phyloP scores from a whole-genome alignment of 2,329 filamentous ascomycete species.

The Pyrenochaeta sp. region DNA sequence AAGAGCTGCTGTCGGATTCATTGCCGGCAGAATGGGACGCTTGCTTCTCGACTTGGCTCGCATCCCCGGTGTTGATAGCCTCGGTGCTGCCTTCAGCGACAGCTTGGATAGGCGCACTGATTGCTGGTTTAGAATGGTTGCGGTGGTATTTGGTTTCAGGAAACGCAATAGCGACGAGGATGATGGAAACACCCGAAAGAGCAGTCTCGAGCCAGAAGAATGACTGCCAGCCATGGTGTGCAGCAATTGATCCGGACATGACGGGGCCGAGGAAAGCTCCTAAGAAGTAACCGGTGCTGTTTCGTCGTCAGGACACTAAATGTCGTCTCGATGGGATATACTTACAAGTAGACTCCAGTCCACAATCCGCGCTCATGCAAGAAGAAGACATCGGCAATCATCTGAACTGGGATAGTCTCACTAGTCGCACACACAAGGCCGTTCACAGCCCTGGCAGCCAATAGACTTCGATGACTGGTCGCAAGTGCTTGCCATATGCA shows the following conservation, averaged over 20 bases:
- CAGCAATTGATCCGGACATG: constrained; percentile 53
- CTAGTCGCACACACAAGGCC: constrained; percentile 54
- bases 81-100: background rate
- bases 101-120: background rate
- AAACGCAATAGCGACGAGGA: constrained; percentile 51
- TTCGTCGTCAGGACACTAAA: constrained; percentile 4
- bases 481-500: constrained; percentile 56
- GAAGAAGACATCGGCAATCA: constrained; percentile 56
- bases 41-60: constrained; percentile 38
- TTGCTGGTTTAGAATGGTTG: constrained; percentile 6
- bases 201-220: constrained; percentile 57
- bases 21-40: constrained; percentile 18
- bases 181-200: constrained; percentile 49
- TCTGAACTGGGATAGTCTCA: constrained; percentile 53
- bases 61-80: constrained; percentile 1
- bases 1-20: constrained; percentile 32
- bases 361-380: constrained; percentile 53
- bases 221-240: constrained; percentile 53
- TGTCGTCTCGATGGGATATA: constrained; percentile 24
- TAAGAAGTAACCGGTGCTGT: constrained; percentile 51
- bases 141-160: constrained; percentile 55
- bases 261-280: constrained; percentile 55
- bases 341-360: constrained; percentile 51
- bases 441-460: constrained; percentile 54
- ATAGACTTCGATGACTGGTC: constrained; percentile 50